These are phyloP conservation scores for Furcasterigmium sp. DNA, from an alignment of 2,329 filamentous ascomycete genomes.

Conservation along the genomic window DNA sequence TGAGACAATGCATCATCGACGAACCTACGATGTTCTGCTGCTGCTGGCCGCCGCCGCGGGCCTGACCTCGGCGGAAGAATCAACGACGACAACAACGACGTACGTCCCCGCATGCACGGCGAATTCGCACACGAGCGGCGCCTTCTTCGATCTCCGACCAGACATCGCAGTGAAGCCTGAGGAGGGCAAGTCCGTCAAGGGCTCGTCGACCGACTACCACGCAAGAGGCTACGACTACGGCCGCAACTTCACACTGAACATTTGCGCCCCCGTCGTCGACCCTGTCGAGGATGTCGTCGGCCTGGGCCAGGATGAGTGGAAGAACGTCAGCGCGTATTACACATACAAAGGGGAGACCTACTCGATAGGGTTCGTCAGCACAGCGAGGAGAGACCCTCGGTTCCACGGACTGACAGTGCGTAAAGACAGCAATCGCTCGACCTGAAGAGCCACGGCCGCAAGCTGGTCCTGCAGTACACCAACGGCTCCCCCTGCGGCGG, in stretches of 20 bases:
- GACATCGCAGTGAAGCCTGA: constrained; percentile 42
- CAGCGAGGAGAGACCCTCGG: background rate
- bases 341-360: constrained; percentile 59
- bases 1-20: constrained; percentile 16
- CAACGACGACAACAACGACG: constrained; percentile 34
- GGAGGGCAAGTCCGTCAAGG: constrained; percentile 38
- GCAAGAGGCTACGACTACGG: constrained; percentile 72
- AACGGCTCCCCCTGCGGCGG: constrained; percentile 69
- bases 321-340: constrained; percentile 78
- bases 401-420: background rate
- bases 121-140: constrained; percentile 46
- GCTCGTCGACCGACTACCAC: constrained; percentile 47
- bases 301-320: constrained; percentile 56
- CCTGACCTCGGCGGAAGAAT: constrained; percentile 23
- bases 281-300: constrained; percentile 57
- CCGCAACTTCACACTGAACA: constrained; percentile 78
- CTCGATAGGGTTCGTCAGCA: constrained; percentile 64
- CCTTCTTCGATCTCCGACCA: constrained; percentile 54
- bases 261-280: constrained; percentile 72
- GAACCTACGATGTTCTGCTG: constrained; percentile 20
- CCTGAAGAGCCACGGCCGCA: constrained; percentile 59
- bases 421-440: constrained; percentile 48
- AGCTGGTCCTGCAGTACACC: constrained; percentile 72
- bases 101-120: constrained; percentile 49
- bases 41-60: constrained; percentile 26